Conservation (phyloP, 306 rosid genomes). For the Oemleria cerasiformis region DNA sequence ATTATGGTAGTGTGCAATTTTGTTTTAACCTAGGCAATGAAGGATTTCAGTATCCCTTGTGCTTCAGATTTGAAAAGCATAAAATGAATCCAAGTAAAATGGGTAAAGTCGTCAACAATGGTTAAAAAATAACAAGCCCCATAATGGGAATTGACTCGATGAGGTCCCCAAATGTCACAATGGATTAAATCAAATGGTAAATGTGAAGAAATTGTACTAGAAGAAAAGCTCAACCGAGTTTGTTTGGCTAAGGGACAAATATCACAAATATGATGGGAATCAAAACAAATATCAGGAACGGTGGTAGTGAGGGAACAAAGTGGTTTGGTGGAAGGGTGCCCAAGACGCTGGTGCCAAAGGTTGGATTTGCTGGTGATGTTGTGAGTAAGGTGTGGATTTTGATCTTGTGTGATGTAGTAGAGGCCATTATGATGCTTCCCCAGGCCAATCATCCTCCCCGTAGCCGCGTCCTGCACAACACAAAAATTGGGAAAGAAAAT, state of each 20-base stretch:
- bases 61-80: conserved; percentile 4
- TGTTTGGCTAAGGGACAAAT: conserved; percentile 2
- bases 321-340: background rate
- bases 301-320: background rate
- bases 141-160: background rate
- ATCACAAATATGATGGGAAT: background rate
- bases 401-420: background rate
- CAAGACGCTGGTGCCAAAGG: background rate
- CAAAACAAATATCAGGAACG: background rate
- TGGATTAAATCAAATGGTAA: background rate
- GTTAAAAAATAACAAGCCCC: background rate
- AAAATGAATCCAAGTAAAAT: background rate
- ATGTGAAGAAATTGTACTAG: background rate
- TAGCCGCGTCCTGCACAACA: background rate
- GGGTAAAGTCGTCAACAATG: background rate
- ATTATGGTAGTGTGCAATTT: too few relatives aligned
- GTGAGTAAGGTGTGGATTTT: background rate
- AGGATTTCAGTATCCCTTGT: background rate
- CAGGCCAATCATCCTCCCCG: background rate
- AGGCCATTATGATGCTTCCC: background rate
- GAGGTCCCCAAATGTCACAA: background rate
- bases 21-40: background rate
- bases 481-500: background rate
- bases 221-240: background rate
- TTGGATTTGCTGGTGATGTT: background rate